phyloP scores from a whole-genome alignment of 805 yeast species.

The Saturnispora quitensis region DNA sequence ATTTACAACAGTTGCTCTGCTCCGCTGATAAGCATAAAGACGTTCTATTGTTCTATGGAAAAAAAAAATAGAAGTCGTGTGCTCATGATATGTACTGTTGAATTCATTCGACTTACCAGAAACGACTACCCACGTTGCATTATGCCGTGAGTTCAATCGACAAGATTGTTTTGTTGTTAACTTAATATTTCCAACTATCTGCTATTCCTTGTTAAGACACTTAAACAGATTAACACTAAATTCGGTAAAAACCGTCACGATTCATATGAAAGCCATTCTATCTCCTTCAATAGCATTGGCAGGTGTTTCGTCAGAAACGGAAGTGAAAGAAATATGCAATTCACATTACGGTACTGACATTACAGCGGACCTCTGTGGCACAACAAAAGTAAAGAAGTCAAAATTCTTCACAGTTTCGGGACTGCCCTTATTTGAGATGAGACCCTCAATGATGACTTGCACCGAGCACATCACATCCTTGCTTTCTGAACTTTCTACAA shows the following conservation, averaged over 20 bases:
- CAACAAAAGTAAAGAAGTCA: not conserved
- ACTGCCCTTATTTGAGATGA: not conserved
- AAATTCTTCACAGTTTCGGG: not conserved
- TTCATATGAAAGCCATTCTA: not conserved
- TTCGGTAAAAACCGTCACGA: not conserved
- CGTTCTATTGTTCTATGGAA: not conserved
- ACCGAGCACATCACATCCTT: not conserved
- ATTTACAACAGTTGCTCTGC: not conserved
- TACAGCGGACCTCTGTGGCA: not conserved
- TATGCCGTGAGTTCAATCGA: no score
- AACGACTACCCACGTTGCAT: no score
- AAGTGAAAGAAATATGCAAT: not conserved
- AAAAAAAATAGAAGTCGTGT: not conserved
- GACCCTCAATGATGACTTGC: not conserved
- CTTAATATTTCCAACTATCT: no score
- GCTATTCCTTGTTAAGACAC: not conserved
- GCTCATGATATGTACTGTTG: not conserved
- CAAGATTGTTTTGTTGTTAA: no score
- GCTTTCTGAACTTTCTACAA: not conserved
- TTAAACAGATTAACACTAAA: not conserved
- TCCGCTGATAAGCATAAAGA: not conserved
- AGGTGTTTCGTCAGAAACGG: not conserved
- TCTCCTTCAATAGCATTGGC: not conserved
- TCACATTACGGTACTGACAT: not conserved
- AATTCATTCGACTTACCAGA: not conserved